Conservation (phyloP, 768 basidiomycete species). For the Lentinula sp. region DNA sequence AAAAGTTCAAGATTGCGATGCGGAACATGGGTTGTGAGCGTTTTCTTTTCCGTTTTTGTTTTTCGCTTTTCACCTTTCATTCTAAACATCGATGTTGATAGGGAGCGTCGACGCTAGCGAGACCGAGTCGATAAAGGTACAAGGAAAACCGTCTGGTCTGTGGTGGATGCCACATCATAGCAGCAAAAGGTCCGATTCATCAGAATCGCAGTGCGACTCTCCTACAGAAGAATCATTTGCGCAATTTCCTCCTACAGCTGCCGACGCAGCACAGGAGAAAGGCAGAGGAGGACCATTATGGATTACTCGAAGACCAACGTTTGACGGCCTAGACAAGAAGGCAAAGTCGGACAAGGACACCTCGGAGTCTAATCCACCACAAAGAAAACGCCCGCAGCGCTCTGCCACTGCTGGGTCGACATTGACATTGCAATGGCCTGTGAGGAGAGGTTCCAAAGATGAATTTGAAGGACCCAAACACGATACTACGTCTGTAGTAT, state of each 20-base stretch:
- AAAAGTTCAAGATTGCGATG: slow-evolving; percentile 75
- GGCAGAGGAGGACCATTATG: background rate
- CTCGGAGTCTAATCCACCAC: background rate
- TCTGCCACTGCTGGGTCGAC: slow-evolving; percentile 19
- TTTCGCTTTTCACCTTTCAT: background rate
- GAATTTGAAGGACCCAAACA: slow-evolving; percentile 17
- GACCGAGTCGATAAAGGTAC: slow-evolving; percentile 59
- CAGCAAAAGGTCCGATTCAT: slow-evolving; percentile 18
- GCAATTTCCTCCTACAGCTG: slow-evolving; percentile 14
- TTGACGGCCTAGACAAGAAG: background rate
- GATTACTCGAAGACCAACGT: slow-evolving; percentile 1
- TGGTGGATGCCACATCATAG: slow-evolving; percentile 43
- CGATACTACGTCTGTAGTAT: background rate
- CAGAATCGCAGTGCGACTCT: slow-evolving; percentile 11
- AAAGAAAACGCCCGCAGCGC: slow-evolving; percentile 12
- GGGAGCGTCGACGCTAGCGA: slow-evolving; percentile 61
- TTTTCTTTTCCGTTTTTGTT: slow-evolving; percentile 13
- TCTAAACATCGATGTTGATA: slow-evolving; percentile 17
- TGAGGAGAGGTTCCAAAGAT: slow-evolving; percentile 24
- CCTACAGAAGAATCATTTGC: slow-evolving; percentile 7
- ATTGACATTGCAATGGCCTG: slow-evolving; percentile 23
- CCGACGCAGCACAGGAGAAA: slow-evolving; percentile 1
- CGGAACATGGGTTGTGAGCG: slow-evolving; percentile 73
- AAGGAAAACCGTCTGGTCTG: slow-evolving; percentile 38
- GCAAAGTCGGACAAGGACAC: slow-evolving; percentile 1